Percentiles rank a stretch among this genome's conserved stretches.
These are phyloP conservation scores for Alnus rubra DNA, from an alignment of 306 rosid genomes.

Conservation along the genomic window DNA sequence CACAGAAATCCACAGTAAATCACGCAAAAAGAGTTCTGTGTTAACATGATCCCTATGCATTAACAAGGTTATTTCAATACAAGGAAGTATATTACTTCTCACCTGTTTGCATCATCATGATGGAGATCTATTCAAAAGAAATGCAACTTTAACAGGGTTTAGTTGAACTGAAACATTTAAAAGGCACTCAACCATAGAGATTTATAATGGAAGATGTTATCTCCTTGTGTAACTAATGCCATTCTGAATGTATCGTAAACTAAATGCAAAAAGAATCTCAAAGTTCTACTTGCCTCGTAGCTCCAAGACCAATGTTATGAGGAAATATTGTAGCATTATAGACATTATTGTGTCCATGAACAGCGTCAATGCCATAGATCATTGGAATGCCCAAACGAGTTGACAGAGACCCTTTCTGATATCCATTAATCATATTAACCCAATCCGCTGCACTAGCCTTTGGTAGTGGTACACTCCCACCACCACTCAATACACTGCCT, in stretches of 20 bases:
- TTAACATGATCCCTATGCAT: background rate
- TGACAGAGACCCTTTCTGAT: conserved; percentile 74
- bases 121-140: background rate
- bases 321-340: conserved; percentile 95
- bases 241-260: background rate
- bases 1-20: background rate
- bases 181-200: background rate
- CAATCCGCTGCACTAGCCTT: conserved; percentile 88
- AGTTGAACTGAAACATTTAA: background rate
- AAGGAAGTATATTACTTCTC: background rate
- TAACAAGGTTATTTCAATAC: background rate
- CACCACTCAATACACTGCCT: conserved; percentile 98
- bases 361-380: conserved; percentile 97
- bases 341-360: conserved; percentile 96
- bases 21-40: background rate
- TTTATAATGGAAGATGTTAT: background rate
- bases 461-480: conserved; percentile 89
- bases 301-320: conserved; percentile 93
- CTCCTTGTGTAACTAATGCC: background rate
- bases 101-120: background rate
- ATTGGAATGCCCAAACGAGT: conserved; percentile 92
- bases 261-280: background rate
- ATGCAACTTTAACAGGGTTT: background rate
- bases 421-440: conserved; percentile 84
- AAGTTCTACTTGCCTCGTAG: conserved; percentile 74